These are phyloP conservation scores for Glebionis coronaria DNA, from an alignment of 129 eudicot species.

Conservation along the genomic window DNA sequence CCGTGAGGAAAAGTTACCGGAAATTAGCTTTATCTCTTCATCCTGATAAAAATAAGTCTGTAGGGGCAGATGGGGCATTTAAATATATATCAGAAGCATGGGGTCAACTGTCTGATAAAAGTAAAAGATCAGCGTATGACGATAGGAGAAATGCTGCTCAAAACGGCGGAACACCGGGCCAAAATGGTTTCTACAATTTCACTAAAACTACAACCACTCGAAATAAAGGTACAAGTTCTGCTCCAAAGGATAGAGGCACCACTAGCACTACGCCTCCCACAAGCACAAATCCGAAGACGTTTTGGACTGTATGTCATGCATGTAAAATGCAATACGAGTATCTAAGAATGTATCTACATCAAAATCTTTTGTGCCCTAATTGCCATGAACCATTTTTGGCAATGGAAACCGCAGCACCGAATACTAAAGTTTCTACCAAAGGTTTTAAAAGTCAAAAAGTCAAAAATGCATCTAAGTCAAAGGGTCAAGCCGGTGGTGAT, in stretches of 20 bases:
- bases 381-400: constrained; percentile 79
- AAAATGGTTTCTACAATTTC: constrained; percentile 64
- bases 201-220: constrained; percentile 41
- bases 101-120: constrained; percentile 69
- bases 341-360: constrained; percentile 67
- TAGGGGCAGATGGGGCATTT: constrained; percentile 96
- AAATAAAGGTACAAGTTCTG: constrained; percentile 25
- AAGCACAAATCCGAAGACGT: constrained; percentile 37
- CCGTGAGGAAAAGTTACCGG: constrained; percentile 59
- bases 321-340: constrained; percentile 93
- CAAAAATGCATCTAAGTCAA: constrained; percentile 25
- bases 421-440: constrained; percentile 40
- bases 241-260: constrained; percentile 28
- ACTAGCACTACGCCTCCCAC: constrained; percentile 15
- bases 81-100: constrained; percentile 76
- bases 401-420: constrained; percentile 57
- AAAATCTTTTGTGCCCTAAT: constrained; percentile 80
- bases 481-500: constrained; percentile 23
- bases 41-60: constrained; percentile 81
- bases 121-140: constrained; percentile 59
- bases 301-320: constrained; percentile 86
- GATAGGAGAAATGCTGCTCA: constrained; percentile 33
- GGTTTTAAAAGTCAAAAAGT: constrained; percentile 31
- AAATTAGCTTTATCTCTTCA: constrained; percentile 80
- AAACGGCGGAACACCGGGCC: constrained; percentile 32